These are phyloP conservation scores for Colletotrichum sp. DNA, from an alignment of 2,329 filamentous ascomycete genomes.

Conservation along the genomic window DNA sequence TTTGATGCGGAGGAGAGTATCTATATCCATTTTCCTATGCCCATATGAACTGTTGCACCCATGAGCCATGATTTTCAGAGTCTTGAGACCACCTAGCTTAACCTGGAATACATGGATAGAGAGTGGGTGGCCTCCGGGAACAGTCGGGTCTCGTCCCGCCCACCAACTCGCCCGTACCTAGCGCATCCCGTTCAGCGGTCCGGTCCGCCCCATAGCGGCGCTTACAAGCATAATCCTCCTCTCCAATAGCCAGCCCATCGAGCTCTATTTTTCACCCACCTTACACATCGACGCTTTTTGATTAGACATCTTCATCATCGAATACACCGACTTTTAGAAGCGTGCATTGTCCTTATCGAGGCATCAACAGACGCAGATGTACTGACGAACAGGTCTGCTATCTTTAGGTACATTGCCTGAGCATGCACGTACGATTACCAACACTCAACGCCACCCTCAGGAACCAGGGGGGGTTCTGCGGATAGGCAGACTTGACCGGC, in stretches of 20 bases:
- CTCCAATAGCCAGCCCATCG: not conserved
- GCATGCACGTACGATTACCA: not conserved
- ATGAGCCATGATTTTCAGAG: not conserved
- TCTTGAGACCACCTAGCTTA: no score
- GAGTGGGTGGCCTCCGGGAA: not conserved
- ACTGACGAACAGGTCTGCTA: not conserved
- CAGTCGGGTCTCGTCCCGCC: not conserved
- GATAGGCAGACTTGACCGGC: not conserved
- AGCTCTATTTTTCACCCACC: not conserved
- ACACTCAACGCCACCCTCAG: not conserved
- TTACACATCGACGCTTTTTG: no score
- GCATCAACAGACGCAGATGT: not conserved
- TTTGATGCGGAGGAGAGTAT: no score
- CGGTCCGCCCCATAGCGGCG: not conserved
- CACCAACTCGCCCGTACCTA: not conserved
- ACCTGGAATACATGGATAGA: no score
- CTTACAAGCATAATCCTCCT: not conserved
- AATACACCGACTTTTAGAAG: not conserved
- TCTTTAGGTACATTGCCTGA: not conserved
- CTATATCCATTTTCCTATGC: not conserved
- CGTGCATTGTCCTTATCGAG: accelerated
- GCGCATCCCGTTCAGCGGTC: not conserved
- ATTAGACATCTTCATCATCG: not conserved
- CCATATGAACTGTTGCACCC: not conserved
- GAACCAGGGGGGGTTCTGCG: not conserved